These are phyloP conservation scores for Syncephalastrum sp. DNA, from an alignment of 371 early-diverging fungal species.

Conservation along the genomic window DNA sequence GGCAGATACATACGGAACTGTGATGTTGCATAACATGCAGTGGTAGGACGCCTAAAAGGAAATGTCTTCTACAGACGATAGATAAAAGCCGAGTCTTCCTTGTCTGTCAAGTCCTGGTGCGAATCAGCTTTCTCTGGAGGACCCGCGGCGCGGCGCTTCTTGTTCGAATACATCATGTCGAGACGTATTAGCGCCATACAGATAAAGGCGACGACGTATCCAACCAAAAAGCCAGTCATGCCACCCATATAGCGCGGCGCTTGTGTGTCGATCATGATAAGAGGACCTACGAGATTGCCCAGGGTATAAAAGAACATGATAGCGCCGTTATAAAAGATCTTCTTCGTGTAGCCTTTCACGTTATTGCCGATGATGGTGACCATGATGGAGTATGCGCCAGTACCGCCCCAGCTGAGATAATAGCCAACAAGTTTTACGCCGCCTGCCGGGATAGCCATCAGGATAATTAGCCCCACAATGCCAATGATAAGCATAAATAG, in stretches of 20 bases:
- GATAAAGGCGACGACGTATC: conserved; percentile 6
- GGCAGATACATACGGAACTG: too few relatives aligned
- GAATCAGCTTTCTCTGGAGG: conserved; percentile 8
- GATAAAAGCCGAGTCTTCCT: conserved; percentile 28
- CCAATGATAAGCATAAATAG: conserved; percentile 14
- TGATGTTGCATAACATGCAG: too few relatives aligned
- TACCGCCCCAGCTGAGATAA: conserved; percentile 26
- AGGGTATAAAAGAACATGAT: conserved; percentile 23
- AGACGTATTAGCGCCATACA: conserved; percentile 14
- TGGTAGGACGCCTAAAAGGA: too few relatives aligned
- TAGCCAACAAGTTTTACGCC: conserved; percentile 24
- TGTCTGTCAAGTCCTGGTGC: conserved; percentile 9
- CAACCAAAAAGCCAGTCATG: conserved; percentile 12
- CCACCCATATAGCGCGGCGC: conserved; percentile 21
- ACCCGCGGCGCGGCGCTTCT: conserved; percentile 10
- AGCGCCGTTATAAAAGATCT: conserved; percentile 20
- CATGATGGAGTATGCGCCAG: conserved; percentile 23
- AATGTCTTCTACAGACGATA: conserved; percentile 17
- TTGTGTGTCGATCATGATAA: conserved; percentile 13
- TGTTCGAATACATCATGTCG: conserved; percentile 20
- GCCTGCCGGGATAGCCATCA: conserved; percentile 24
- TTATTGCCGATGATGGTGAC: conserved; percentile 18
- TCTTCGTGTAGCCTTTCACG: conserved; percentile 19
- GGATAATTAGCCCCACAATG: conserved; percentile 22
- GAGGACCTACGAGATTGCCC: conserved; percentile 16